Conservation (phyloP, 78 protist species). For the Mastigamoeba balamuthi region DNA sequence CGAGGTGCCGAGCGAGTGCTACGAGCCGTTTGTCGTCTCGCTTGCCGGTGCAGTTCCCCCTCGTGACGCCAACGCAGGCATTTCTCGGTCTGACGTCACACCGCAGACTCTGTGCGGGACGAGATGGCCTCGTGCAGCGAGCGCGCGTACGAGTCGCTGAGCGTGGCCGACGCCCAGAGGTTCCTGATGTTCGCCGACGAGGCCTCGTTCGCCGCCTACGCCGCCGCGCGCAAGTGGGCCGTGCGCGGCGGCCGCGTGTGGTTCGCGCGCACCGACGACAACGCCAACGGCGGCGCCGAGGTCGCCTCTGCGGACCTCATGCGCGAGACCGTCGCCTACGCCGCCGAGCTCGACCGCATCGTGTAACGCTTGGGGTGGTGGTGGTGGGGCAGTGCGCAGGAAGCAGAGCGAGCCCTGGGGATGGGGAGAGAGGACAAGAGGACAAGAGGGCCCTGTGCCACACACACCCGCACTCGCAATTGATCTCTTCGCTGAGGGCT, state of each 20-base stretch:
- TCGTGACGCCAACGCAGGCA: too few species aligned
- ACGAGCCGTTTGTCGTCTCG: background rate
- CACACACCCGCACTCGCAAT: too few species aligned
- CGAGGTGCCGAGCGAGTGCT: constrained; percentile 14
- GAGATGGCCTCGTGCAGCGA: constrained; percentile 6
- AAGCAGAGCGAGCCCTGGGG: too few species aligned
- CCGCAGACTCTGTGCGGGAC: background rate
- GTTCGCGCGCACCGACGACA: background rate
- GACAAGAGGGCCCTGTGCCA: too few species aligned
- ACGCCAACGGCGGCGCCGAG: background rate
- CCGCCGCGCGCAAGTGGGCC: background rate
- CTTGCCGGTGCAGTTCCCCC: constrained; percentile 12
- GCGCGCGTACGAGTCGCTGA: constrained; percentile 7
- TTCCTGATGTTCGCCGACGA: background rate
- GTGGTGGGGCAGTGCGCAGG: too few species aligned
- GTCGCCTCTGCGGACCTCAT: background rate
- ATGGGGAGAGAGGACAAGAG: too few species aligned
- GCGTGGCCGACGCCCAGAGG: background rate
- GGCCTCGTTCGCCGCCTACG: background rate
- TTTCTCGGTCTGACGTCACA: background rate
- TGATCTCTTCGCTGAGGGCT: too few species aligned
- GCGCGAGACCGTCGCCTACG: constrained; percentile 4
- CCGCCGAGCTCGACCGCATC: constrained; percentile 6
- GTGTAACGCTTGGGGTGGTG: too few species aligned
- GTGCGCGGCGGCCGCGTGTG: background rate